Base-by-base conservation (phyloP, 2,329 filamentous ascomycete species). In the Cladophialophora bantiana region DNA sequence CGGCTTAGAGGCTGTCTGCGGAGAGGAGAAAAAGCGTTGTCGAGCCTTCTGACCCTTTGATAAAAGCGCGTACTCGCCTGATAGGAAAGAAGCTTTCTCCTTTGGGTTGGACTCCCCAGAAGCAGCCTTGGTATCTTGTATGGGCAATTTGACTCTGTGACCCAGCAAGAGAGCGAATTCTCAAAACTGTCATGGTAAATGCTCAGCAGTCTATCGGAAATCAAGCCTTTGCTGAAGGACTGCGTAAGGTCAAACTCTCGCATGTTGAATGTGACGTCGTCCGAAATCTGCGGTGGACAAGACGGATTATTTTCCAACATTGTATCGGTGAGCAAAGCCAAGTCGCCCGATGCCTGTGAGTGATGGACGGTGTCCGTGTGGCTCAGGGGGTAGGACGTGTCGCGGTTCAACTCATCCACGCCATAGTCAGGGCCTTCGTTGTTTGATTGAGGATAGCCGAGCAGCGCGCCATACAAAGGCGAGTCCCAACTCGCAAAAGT, bases 161-260 rank as follows among this genome's bases (percentile, higher is more conserved):
- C 81, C 80, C 5, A 79, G 81, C 59, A 81, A 68, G 80, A 82
- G 65, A 80, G 82, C 4, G 80, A 78, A 26, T 81, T 80, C 70
- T 81, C 79, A 73, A 82, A 79, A 60, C 77, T 81, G 67, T 82
- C 79, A 62, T 81, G 80, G 64, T 82, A 82, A 48, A 82, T 79
- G 62, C 76, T 78, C 55, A 82, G 74, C 61, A 82, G 66, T 12
- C 77, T 77, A 52, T 77, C 45, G 53, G 36, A 59, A 50, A 64
- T 64, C 12, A 48, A 34, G 50, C 61, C 38, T 50, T 64, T 64
- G 53, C 53, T 58, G 61, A 58, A 52, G 15, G 18, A 45, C 54
- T 57, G 54, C 57, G 45, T 54, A 32, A 64, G 61, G 36, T 64
- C 35, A 15, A 58, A 64, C 20, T 64, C 61, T 31, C 57, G 61